phyloP scores from a whole-genome alignment of 768 basidiomycete genomes.

The Austroboletus eburneus region DNA sequence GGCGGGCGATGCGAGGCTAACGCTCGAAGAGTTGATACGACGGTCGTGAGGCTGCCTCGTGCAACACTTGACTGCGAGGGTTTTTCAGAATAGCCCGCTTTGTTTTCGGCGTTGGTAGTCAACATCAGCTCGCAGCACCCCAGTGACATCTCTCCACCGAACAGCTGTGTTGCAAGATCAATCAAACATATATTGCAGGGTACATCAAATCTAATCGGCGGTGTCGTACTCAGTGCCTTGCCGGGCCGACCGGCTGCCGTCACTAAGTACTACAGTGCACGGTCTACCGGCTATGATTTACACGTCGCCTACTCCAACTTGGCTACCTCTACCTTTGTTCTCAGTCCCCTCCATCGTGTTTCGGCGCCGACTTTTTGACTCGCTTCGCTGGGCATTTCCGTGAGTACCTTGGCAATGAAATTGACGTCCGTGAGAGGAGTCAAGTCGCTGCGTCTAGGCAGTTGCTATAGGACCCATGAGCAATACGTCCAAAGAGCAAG shows the following conservation, averaged over 20 bases:
- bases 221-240: conserved; percentile 1
- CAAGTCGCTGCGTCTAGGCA: conserved; percentile 74
- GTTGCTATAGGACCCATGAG: conserved; percentile 39
- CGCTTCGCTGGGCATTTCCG: conserved; percentile 53
- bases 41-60: conserved; percentile 1
- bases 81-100: too few relatives aligned
- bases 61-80: too few relatives aligned
- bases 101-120: too few relatives aligned
- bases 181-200: too few relatives aligned
- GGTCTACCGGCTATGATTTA: too few relatives aligned
- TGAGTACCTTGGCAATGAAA: conserved; percentile 72
- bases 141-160: too few relatives aligned
- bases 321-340: conserved; percentile 56
- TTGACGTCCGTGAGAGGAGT: conserved; percentile 84
- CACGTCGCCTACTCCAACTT: conserved; percentile 13
- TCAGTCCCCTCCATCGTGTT: conserved; percentile 84
- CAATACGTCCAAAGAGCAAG: background rate
- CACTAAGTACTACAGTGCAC: too few relatives aligned
- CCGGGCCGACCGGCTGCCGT: too few relatives aligned
- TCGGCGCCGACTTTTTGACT: conserved; percentile 62
- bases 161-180: too few relatives aligned
- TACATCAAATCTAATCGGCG: too few relatives aligned
- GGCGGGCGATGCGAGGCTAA: conserved; percentile 51
- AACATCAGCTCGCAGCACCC: too few relatives aligned
- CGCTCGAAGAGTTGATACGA: conserved; percentile 46